Evolutionary conservation across 75 land plant genomes (phyloP).

Genomic region (Sequoiadendron giganteum): DNA sequence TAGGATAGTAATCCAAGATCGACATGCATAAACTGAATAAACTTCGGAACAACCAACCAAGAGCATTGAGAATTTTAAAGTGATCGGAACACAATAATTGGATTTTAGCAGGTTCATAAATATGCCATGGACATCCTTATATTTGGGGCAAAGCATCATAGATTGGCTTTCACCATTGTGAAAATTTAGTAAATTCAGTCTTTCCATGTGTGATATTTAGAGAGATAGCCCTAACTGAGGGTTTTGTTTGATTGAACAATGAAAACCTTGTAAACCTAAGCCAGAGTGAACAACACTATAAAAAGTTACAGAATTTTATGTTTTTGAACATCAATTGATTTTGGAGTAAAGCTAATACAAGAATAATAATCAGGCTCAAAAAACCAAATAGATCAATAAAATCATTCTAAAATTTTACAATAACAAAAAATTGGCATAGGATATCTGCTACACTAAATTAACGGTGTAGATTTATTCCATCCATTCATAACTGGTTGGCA

Average conservation of each 20-base stretch:
- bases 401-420: no score
- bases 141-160: neutral
- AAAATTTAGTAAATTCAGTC: neutral
- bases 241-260: neutral
- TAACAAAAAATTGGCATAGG: no score
- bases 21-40: neutral
- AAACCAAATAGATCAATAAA: neutral
- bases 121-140: neutral
- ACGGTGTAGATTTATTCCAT: no score
- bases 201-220: neutral
- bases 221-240: neutral
- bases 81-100: neutral
- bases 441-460: no score
- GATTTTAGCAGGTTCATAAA: neutral
- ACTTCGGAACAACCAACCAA: neutral
- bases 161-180: neutral
- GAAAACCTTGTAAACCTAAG: neutral
- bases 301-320: neutral
- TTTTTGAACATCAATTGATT: neutral
- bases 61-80: neutral
- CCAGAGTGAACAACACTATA: neutral
- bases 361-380: neutral
- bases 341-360: neutral
- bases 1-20: neutral
- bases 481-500: no score